Conservation (phyloP, 352 stramenopile genomes). For the Blastocystis sp. region DNA sequence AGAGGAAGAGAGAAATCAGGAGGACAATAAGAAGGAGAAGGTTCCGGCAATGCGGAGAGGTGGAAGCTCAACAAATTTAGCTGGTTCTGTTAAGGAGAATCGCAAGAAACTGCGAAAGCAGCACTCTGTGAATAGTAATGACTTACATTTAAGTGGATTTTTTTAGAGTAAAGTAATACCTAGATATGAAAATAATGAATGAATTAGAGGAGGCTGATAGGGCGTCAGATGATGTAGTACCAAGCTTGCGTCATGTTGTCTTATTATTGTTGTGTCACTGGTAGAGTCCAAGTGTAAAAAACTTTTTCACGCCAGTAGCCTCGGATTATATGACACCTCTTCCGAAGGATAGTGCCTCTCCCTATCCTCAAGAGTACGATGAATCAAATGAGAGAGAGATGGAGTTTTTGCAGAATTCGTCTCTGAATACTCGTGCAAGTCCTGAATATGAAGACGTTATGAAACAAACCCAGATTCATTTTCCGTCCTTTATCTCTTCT, state of each 20-base stretch:
- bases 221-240: not conserved
- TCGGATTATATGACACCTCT: constrained; percentile 45
- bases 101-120: not conserved
- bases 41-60: not conserved
- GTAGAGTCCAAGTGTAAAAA: constrained; percentile 44
- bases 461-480: not conserved
- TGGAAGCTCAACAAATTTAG: not conserved
- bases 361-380: constrained; percentile 39
- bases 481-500: not conserved
- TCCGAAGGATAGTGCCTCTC: not conserved
- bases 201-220: not conserved
- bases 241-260: not conserved
- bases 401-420: constrained; percentile 21
- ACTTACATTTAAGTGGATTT: not conserved
- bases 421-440: constrained; percentile 4
- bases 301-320: constrained; percentile 15
- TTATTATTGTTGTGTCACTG: not conserved
- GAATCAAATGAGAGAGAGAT: constrained; percentile 38
- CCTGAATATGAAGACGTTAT: constrained; percentile 54
- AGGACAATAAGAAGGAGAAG: not conserved
- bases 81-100: not conserved
- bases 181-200: not conserved
- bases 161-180: not conserved
- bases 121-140: not conserved
- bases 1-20: no score